Evolutionary conservation across 2,329 filamentous ascomycete species (phyloP).

Genomic region (Pseudogymnoascus sp.): DNA sequence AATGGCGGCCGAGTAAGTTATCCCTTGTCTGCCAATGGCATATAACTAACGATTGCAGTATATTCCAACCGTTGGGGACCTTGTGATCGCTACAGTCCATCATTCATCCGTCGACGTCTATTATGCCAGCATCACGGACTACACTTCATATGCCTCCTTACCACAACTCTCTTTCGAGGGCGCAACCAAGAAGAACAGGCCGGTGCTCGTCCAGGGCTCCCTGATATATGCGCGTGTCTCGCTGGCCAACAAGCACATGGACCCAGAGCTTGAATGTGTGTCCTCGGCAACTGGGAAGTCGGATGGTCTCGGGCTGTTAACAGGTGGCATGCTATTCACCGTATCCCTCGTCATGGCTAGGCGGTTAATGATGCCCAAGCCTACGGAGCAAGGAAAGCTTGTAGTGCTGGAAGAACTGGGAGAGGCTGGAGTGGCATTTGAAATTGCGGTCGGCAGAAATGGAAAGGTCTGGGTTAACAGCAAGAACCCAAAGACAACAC

Average conservation of each 20-base stretch:
- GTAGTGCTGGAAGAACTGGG: conserved; percentile 75
- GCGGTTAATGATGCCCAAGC: conserved; percentile 61
- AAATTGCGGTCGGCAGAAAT: conserved; percentile 89
- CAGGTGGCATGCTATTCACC: conserved; percentile 77
- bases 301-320: conserved; percentile 77
- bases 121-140: conserved; percentile 66
- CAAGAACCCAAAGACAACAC: conserved; percentile 61
- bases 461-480: conserved; percentile 88
- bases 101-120: conserved; percentile 70
- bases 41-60: conserved; percentile 49
- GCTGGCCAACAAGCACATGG: conserved; percentile 72
- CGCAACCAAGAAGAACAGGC: conserved; percentile 85
- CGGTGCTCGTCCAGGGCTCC: conserved; percentile 64
- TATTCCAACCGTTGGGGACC: conserved; percentile 68
- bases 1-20: conserved; percentile 58
- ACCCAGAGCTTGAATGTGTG: conserved; percentile 85
- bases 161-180: conserved; percentile 89
- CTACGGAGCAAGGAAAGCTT: conserved; percentile 54
- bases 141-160: conserved; percentile 59
- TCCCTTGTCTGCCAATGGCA: conserved; percentile 29
- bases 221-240: conserved; percentile 84
- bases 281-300: conserved; percentile 78
- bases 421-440: conserved; percentile 70
- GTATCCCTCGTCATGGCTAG: conserved; percentile 77
- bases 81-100: conserved; percentile 80